Evolutionary conservation across 2,329 filamentous ascomycete species (phyloP), one percentile per base, ranked within the genome.

Genomic region (Sodiomyces alkalinus): DNA sequence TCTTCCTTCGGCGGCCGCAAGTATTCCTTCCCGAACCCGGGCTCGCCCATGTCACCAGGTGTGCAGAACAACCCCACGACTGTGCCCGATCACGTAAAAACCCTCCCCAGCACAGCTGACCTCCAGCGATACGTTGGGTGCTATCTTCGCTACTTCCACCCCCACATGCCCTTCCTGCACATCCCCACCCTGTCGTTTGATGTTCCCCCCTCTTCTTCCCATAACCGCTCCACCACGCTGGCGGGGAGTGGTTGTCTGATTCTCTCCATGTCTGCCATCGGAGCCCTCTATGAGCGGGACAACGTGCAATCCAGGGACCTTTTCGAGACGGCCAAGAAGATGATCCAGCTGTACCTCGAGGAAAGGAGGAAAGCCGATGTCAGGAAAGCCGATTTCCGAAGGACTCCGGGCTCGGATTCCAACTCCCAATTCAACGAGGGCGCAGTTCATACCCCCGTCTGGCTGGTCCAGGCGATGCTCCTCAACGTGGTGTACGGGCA

Each of bases 391-490:
- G 67, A 72, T 42, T 61, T 67, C 37, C 62, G 68, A 28, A 62
- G 62, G 44, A 55, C 60, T 7, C 52, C 61, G 12, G 45, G 58
- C 31, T 49, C 54, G 29, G 64, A 68, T 35, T 53, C 62, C 19
- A 51, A 47, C 23, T 55, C 62, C 9, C 56, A 63, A 24, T 47
- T 52, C 12, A 54, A 61, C 30, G 77, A 82, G 33, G 65, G 65
- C 27, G 64, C 72, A 11, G 67, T 74, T 21, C 74, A 82, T 39
- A 87, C 86, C 3, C 87, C 87, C 1, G 64, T 94, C 22, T 96
- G 87, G 86, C 65, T 98, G 16, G 85, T 96, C 11, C 90, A 96
- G 52, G 83, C 87, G 1, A 96, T 96, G 87, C 62, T 96, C 7
- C 64, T 98, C 28, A 96, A 93, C 47, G 81, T 96, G 20, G 80